Conservation (phyloP, 2,329 filamentous ascomycete species). For the Fusarium marasasianum region DNA sequence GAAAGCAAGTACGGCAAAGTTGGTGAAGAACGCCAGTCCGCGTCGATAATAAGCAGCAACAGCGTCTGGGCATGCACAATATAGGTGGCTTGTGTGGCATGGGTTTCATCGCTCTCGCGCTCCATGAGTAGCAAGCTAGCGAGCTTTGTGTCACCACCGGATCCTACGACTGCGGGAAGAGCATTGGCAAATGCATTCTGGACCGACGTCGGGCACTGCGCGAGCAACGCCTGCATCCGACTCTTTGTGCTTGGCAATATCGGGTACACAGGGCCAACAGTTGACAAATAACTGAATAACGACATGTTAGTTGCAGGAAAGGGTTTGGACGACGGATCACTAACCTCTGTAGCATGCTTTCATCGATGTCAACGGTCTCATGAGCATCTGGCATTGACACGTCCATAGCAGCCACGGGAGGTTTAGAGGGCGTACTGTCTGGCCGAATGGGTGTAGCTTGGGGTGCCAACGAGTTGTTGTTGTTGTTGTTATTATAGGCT, state of each 20-base stretch:
- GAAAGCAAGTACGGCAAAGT: conserved; percentile 64
- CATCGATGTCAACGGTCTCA: conserved; percentile 52
- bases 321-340: conserved; percentile 24
- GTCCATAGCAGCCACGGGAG: conserved; percentile 49
- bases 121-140: conserved; percentile 60
- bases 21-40: conserved; percentile 63
- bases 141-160: conserved; percentile 54
- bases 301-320: conserved; percentile 22
- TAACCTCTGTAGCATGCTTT: conserved; percentile 58
- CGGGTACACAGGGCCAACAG: conserved; percentile 74
- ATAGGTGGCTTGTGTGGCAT: conserved; percentile 53
- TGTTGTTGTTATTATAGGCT: conserved; percentile 49
- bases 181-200: conserved; percentile 73
- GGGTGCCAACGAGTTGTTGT: conserved; percentile 56
- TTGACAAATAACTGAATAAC: conserved; percentile 64
- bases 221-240: conserved; percentile 65
- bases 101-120: conserved; percentile 58
- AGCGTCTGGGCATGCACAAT: conserved; percentile 73
- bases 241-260: conserved; percentile 68
- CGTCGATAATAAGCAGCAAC: conserved; percentile 72
- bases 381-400: conserved; percentile 47
- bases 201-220: conserved; percentile 64
- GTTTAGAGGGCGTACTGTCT: conserved; percentile 50
- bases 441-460: conserved; percentile 54
- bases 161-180: conserved; percentile 61